phyloP scores from a whole-genome alignment of 2,329 filamentous ascomycete genomes.

The Aquanectria penicillioides region DNA sequence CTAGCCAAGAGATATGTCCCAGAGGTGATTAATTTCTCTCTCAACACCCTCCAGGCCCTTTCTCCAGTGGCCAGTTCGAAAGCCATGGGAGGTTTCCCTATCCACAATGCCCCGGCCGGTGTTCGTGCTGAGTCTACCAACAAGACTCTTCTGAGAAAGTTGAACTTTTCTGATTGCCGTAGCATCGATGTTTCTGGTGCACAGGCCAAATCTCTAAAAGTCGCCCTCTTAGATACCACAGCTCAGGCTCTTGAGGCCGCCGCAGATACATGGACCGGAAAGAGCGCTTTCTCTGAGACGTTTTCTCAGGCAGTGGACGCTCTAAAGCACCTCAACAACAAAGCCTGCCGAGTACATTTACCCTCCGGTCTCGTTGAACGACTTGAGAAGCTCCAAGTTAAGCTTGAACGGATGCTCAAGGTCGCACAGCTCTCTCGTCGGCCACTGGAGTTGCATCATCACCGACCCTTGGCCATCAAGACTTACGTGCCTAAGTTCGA shows the following conservation, averaged over 20 bases:
- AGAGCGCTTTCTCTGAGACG: slow-evolving; percentile 81
- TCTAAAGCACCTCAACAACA: slow-evolving; percentile 69
- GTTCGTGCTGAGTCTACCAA: slow-evolving; percentile 60
- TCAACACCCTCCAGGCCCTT: slow-evolving; percentile 77
- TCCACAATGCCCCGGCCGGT: slow-evolving; percentile 64
- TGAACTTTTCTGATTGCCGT: slow-evolving; percentile 69
- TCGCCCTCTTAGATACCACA: slow-evolving; percentile 70
- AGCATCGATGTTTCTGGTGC: slow-evolving; percentile 47
- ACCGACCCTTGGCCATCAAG: slow-evolving; percentile 88
- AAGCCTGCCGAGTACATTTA: slow-evolving; percentile 61
- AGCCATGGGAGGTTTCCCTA: slow-evolving; percentile 67
- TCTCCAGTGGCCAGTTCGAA: slow-evolving; percentile 63
- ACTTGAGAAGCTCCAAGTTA: slow-evolving; percentile 54
- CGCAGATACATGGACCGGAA: slow-evolving; percentile 77
- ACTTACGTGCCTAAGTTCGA: slow-evolving; percentile 93
- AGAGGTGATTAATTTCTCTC: slow-evolving; percentile 83
- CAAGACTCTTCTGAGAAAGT: slow-evolving; percentile 56
- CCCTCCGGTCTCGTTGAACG: slow-evolving; percentile 54
- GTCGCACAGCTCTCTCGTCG: slow-evolving; percentile 74
- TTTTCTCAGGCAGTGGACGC: slow-evolving; percentile 72
- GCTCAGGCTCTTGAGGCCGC: slow-evolving; percentile 73
- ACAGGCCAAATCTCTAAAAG: slow-evolving; percentile 55
- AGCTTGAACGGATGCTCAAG: slow-evolving; percentile 64
- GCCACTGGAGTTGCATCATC: slow-evolving; percentile 88
- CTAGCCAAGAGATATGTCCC: slow-evolving; percentile 89